Evolutionary conservation across 2,329 filamentous ascomycete species (phyloP), one percentile per base, ranked within the genome.

Genomic region (Ophiostoma populinum): DNA sequence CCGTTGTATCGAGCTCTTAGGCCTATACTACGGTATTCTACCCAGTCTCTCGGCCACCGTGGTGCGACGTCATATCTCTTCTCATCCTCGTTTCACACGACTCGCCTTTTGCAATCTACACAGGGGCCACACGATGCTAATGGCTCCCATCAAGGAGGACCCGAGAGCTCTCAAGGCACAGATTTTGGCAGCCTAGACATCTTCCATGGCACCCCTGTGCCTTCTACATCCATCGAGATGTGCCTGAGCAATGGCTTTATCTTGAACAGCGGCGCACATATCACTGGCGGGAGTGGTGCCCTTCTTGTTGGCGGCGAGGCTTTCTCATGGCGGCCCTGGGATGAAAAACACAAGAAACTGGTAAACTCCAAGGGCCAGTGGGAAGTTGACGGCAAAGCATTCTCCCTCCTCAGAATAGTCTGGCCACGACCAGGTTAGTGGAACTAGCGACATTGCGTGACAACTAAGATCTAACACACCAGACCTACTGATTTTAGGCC

Each of bases 401-500:
- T 87, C 66, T 81, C 78, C 3, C 46, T 92, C 28, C 59, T 95
- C 52, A 71, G 75, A 33, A 46, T 87, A 42, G 59, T 92, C 18
- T 92, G 81, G 79, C 87, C 87, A 39, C 76, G 87, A 52, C 87
- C 87, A 49, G 83, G 83, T 92, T 24, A 20, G 5, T 3, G 10
- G 17, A 3, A 6, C 13, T 6, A 15, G 6, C 6, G 11, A 17
- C 8, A 13, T n/a, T 22, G 6, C 16, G 16, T 19, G 17, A 3
- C 12, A 25, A 19, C 24, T 31, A 31, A 24, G n/a, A 24, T 29
- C 20, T 13, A 10, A 29, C 30, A 7, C 9, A 21, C 40, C 47
- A 82, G 87, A 95, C 60, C 60, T 95, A 13, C 60, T 98, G 26
- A 80, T 98, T 37, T 59, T 98, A n/a, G 90, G 90, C 2, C 69